phyloP scores from a whole-genome alignment of 108 stramenopile genomes.

The Nitzschia palea region DNA sequence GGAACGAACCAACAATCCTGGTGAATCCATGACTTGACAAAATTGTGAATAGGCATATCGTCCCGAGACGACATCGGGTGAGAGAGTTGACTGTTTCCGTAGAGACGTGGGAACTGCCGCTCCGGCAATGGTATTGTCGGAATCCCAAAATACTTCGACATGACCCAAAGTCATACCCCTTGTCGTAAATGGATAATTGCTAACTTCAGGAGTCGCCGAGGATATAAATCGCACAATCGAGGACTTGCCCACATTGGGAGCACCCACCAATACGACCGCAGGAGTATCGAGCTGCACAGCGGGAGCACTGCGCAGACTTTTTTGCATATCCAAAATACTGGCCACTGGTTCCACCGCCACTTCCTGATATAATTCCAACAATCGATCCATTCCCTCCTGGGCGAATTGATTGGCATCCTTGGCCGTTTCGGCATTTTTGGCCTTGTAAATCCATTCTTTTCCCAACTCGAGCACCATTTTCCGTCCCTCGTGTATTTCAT shows the following conservation, averaged over 20 bases:
- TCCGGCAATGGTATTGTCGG: constrained; percentile 39
- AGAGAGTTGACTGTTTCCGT: constrained; percentile 13
- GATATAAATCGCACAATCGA: constrained; percentile 89
- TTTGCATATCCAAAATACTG: constrained; percentile 78
- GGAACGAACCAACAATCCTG: constrained; percentile 83
- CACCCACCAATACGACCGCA: constrained; percentile 93
- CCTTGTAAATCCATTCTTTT: constrained; percentile 86
- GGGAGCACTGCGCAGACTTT: constrained; percentile 83
- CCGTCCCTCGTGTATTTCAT: constrained; percentile 84
- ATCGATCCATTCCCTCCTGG: constrained; percentile 54
- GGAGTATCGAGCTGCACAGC: constrained; percentile 87
- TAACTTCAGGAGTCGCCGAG: constrained; percentile 94
- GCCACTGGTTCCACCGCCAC: constrained; percentile 60
- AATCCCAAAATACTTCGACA: constrained; percentile 88
- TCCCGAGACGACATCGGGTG: constrained; percentile 20
- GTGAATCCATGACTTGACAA: constrained; percentile 92
- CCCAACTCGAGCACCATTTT: constrained; percentile 70
- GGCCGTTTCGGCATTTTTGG: constrained; percentile 78
- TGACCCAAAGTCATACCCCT: constrained; percentile 96
- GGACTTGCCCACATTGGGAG: constrained; percentile 97
- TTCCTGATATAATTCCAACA: constrained; percentile 65
- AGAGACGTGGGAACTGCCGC: constrained; percentile 43
- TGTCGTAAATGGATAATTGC: constrained; percentile 98
- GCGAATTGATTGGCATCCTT: constrained; percentile 57
- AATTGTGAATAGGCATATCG: constrained; percentile 58